Conservation (phyloP, 331 rosid species). For the Quercus tomentella region DNA sequence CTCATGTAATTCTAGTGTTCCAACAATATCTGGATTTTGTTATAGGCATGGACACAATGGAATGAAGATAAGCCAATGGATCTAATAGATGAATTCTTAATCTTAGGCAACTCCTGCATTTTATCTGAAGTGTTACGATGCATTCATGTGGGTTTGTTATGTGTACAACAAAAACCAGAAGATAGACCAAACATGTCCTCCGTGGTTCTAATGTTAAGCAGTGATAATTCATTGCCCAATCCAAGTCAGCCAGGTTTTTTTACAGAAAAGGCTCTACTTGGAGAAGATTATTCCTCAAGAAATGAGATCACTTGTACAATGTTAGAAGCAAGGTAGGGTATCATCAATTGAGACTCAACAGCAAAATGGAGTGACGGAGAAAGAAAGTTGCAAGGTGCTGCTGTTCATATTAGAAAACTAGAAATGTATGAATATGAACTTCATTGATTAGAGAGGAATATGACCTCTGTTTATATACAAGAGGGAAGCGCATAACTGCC, state of each 20-base stretch:
- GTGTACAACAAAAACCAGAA: conserved; percentile 39
- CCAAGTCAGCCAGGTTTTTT: conserved; percentile 35
- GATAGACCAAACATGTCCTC: conserved; percentile 44
- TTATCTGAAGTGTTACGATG: conserved; percentile 25
- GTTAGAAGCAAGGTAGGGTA: conserved; percentile 30
- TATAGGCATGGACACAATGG: conserved; percentile 51
- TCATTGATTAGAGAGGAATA: no score
- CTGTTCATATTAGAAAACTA: no score
- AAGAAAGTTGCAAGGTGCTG: no score
- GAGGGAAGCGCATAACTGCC: no score
- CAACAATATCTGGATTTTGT: neutral
- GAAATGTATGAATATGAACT: no score
- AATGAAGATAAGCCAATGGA: conserved; percentile 8
- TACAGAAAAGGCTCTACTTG: neutral
- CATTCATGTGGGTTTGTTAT: conserved; percentile 40
- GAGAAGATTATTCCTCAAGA: conserved; percentile 7
- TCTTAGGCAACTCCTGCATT: neutral
- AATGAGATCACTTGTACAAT: conserved; percentile 16
- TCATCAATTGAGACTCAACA: no score
- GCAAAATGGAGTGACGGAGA: no score
- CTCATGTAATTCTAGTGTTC: no score
- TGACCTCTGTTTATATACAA: no score
- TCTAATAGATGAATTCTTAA: conserved; percentile 18
- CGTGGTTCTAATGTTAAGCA: conserved; percentile 36
- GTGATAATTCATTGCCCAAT: conserved; percentile 17